Evolutionary conservation across 257 asterid genomes (phyloP).

Genomic region (Nicotiana otophora): DNA sequence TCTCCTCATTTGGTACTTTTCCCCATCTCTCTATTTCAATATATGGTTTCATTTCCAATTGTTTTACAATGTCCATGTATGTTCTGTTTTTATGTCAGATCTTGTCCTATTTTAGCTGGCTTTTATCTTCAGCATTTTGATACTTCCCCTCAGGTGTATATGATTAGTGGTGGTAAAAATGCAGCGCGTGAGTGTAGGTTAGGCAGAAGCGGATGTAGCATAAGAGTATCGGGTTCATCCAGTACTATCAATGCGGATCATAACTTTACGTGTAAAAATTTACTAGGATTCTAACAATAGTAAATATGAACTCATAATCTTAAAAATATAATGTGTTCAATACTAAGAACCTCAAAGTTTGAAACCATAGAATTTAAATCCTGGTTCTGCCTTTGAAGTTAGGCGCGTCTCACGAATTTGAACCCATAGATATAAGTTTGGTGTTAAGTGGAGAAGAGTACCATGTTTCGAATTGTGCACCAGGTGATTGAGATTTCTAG

Average conservation of each 20-base stretch:
- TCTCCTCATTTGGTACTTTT: slow-evolving; percentile 52
- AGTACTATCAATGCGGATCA: no score
- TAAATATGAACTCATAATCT: no score
- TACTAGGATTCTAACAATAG: no score
- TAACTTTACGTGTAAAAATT: no score
- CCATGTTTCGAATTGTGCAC: not conserved
- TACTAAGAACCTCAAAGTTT: no score
- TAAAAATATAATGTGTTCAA: no score
- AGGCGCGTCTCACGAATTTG: not conserved
- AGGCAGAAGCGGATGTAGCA: no score
- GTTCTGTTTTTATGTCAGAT: not conserved
- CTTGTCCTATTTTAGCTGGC: not conserved
- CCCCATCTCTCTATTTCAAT: not conserved
- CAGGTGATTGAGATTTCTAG: not conserved
- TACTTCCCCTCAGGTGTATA: not conserved
- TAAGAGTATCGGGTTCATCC: no score
- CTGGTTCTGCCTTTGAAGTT: no score
- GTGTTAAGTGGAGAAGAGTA: not conserved
- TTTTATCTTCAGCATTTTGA: not conserved
- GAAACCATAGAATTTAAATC: no score
- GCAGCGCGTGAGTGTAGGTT: no score
- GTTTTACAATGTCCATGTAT: not conserved
- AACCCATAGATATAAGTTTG: not conserved
- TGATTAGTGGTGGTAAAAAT: not conserved
- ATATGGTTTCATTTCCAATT: not conserved